These are phyloP conservation scores for Wickerhamiella lipophila DNA, from an alignment of 805 yeast genomes.

Conservation along the genomic window DNA sequence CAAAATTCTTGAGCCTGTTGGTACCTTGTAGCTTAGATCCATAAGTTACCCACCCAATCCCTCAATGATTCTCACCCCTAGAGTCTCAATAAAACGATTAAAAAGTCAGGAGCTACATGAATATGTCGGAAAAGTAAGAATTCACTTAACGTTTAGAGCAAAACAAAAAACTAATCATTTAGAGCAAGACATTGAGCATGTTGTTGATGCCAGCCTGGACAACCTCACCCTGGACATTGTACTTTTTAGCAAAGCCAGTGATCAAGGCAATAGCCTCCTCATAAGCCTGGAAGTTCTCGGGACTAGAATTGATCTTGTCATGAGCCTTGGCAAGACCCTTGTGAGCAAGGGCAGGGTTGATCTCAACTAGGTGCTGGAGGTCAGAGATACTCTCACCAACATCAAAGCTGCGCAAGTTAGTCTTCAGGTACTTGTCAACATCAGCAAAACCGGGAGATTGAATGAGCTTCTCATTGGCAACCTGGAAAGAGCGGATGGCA, in stretches of 20 bases:
- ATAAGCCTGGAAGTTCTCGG: neutral
- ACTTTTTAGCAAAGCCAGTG: neutral
- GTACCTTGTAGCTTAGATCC: too few relatives aligned
- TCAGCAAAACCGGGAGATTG: neutral
- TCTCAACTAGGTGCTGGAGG: constrained; percentile 3
- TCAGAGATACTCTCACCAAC: constrained; percentile 3
- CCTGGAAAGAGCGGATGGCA: constrained; percentile 4
- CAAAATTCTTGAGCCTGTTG: too few relatives aligned
- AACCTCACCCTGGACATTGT: neutral
- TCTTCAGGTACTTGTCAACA: neutral
- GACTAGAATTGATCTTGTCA: neutral
- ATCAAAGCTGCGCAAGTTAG: constrained; percentile 5
- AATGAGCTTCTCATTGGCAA: constrained; percentile 2
- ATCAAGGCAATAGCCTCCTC: constrained; percentile 1
- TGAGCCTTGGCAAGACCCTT: neutral
- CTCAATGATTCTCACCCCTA: too few relatives aligned
- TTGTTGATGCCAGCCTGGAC: constrained; percentile 5
- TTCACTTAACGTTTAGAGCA: neutral
- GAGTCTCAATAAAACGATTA: neutral
- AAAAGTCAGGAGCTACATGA: constrained; percentile 8
- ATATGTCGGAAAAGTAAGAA: neutral
- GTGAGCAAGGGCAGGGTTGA: constrained; percentile 5
- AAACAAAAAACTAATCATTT: constrained; percentile 4
- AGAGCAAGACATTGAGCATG: neutral
- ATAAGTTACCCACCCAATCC: too few relatives aligned